Evolutionary conservation across 441 rosid species (phyloP), one percentile per base, ranked within the genome.

Genomic region (Populus hybrid): DNA sequence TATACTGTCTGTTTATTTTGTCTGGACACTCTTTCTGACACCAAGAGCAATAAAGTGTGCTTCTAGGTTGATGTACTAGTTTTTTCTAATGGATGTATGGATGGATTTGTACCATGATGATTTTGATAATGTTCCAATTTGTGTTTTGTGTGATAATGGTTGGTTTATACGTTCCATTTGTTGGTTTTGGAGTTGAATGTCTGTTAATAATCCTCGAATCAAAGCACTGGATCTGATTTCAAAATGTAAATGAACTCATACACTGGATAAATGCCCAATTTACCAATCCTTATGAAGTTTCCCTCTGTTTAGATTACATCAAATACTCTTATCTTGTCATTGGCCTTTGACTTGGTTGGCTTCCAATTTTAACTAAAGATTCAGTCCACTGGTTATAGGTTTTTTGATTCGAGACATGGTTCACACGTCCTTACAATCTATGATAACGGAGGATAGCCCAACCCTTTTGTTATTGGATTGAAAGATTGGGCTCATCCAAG

Each of bases 21-120:
- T 69, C 72, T 64, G 16, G 68, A 36, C 21, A 71, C 26, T 21
- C 69, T 28, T 11, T 70, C 74, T 65, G 63, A 61, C 69, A 63
- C 28, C 64, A 69, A 50, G 65, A 73, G 64, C 61, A 77, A 81
- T 80, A 78, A 28, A 64, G 36, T 26, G 30, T 73, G 77, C 77
- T 77, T 75, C 63, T n/a, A 46, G 26, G 77, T 46, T 23, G 38
- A 71, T 79, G 70, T 75, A 65, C 21, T 35, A 61, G 59, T 34
- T 32, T 75, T 9, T 76, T 36, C 30, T 72, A 34, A 34, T 34
- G 36, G 68, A 66, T 28, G 28, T 2, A 28, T 72, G 7, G 61
- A 53, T 53, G 67, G 67, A 46, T 53, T 57, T 50, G 21, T 78
- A 50, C 26, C n/a, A 71, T 65, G 11, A 12, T 34, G 26, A 59